Evolutionary conservation across 441 rosid genomes (phyloP), one percentile per base, ranked within the genome.

Genomic region (Brassica hybrid): DNA sequence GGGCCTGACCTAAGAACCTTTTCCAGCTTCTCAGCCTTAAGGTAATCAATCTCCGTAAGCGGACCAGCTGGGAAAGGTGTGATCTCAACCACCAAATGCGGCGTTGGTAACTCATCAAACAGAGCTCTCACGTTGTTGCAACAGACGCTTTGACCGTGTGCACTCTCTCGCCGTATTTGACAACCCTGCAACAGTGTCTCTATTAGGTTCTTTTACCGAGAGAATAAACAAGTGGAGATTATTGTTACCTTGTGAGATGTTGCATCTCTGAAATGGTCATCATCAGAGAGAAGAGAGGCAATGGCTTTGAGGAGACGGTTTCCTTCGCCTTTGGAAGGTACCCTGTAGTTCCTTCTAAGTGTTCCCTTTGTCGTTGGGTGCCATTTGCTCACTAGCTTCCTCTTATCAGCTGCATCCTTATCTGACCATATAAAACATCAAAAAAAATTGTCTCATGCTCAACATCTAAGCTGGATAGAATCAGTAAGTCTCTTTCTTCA

Each of bases 61-160:
- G 98, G 91, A 0, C 99, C 98, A 0, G 93, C 92, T 7, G 99
- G 97, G 77, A 95, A 93, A 58, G 99, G 80, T 12, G 96, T 91
- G 82, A 93, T 91, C 83, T 95, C 98, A 66, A 95, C 88, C 11
- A 86, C 72, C 68, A 95, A 63, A 70, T 95, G 98, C 23, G 98
- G 99, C 8, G 99, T 93, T 0, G 97, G 98, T 63, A 95, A 93
- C 82, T 95, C 99, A 70, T 95, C 99, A 65, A 95, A 95, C 65
- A 95, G 66, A 78, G 99, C 98, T 81, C 99, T 88, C 36, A 95
- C 98, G 9, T 95, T 95, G 86, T 95, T 90, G 91, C 97, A 95
- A 87, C 99, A 95, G 3, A 95, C 97, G 27, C 97, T 93, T 80
- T 93, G 95, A 8, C 99, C 97, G 25, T 95, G 99, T 18, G 99